Percentiles rank a stretch among this genome's conserved stretches.
phyloP scores from a whole-genome alignment of 1,284 basidiomycete genomes.

The Fomitiporia mediterranea region DNA sequence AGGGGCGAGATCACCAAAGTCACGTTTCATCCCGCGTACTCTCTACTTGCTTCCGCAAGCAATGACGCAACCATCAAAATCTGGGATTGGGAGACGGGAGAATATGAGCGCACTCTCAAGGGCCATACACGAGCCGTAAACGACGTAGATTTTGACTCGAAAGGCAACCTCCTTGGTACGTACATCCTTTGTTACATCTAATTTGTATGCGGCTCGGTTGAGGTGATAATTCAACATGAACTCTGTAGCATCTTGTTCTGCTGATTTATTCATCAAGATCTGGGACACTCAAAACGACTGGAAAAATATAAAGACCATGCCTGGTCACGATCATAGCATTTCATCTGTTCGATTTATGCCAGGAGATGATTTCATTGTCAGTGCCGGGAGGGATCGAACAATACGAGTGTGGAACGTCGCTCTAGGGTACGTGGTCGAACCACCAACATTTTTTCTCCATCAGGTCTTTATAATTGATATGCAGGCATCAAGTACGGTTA shows the following conservation, averaged over 20 bases:
- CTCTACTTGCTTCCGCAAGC: slow-evolving; percentile 59
- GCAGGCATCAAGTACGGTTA: slow-evolving; percentile 36
- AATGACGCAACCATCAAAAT: slow-evolving; percentile 74
- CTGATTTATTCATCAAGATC: slow-evolving; percentile 74
- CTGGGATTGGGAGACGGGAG: slow-evolving; percentile 84
- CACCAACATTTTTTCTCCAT: not conserved
- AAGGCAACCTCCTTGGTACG: slow-evolving; percentile 62
- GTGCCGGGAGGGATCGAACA: slow-evolving; percentile 67
- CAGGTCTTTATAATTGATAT: slow-evolving; percentile 34
- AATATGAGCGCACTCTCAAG: slow-evolving; percentile 72
- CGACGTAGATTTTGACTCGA: slow-evolving; percentile 70
- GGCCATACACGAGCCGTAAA: slow-evolving; percentile 73
- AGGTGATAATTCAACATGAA: slow-evolving; percentile 11
- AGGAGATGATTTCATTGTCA: slow-evolving; percentile 63
- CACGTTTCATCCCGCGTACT: slow-evolving; percentile 72
- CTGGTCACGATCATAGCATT: slow-evolving; percentile 76
- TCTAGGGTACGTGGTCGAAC: slow-evolving; percentile 45
- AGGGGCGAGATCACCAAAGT: slow-evolving; percentile 57
- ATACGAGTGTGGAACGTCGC: slow-evolving; percentile 73
- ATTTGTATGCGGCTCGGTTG: not conserved
- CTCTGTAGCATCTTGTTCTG: slow-evolving; percentile 68
- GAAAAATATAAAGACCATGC: slow-evolving; percentile 66
- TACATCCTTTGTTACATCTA: not conserved
- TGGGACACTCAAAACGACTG: slow-evolving; percentile 76
- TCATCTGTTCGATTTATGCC: slow-evolving; percentile 70